Evolutionary conservation across 768 basidiomycete species (phyloP).

Genomic region (Auriscalpium orientale): DNA sequence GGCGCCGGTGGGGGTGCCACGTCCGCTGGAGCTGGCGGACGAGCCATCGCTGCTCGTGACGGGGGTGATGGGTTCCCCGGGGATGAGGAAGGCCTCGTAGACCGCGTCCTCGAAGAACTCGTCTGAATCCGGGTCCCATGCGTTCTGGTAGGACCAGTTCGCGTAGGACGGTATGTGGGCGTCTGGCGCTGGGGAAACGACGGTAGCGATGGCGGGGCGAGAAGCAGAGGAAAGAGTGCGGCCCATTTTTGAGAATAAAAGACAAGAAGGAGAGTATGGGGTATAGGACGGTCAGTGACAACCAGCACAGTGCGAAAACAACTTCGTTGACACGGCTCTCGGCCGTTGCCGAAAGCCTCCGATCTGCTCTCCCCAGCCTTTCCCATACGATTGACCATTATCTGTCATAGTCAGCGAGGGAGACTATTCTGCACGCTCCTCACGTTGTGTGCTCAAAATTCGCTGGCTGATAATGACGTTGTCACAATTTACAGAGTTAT

Average conservation of each 20-base stretch:
- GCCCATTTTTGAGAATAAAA: slow-evolving; percentile 11
- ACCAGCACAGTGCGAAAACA: too few species aligned
- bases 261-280: not conserved
- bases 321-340: too few species aligned
- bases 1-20: slow-evolving; percentile 9
- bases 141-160: slow-evolving; percentile 15
- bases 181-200: slow-evolving; percentile 1
- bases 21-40: slow-evolving; percentile 11
- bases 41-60: slow-evolving; percentile 7
- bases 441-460: too few species aligned
- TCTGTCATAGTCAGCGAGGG: too few species aligned
- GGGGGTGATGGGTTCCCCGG: slow-evolving; percentile 9
- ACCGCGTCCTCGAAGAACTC: slow-evolving; percentile 17
- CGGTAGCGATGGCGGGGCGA: slow-evolving; percentile 3
- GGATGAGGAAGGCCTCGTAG: slow-evolving; percentile 12
- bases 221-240: slow-evolving; percentile 8
- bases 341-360: too few species aligned
- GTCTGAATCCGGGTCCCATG: slow-evolving; percentile 17
- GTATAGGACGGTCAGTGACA: not conserved
- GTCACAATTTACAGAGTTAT: too few species aligned
- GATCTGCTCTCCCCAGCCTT: too few species aligned
- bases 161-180: slow-evolving; percentile 6
- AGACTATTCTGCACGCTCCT: too few species aligned
- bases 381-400: too few species aligned
- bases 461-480: too few species aligned